Evolutionary conservation across 1,284 basidiomycete species (phyloP).

Genomic region (Sporisorium exsertum): DNA sequence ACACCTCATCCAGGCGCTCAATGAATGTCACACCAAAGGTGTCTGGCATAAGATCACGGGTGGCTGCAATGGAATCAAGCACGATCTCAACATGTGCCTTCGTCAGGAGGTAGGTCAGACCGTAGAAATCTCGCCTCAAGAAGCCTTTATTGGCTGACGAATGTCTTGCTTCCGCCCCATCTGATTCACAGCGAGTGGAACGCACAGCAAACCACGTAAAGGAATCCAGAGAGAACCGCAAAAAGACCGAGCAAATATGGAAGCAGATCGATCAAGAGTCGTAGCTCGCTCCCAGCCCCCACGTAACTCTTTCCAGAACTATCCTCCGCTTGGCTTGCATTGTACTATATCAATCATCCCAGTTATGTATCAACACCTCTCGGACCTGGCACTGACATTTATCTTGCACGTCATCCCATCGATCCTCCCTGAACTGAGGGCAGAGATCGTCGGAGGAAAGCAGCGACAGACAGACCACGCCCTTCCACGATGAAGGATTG

Average conservation of each 20-base stretch:
- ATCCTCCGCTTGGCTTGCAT: background rate
- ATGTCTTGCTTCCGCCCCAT: background rate
- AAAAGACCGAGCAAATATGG: conserved; percentile 53
- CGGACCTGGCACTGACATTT: background rate
- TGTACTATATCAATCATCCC: conserved; percentile 10
- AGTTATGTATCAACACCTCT: conserved; percentile 9
- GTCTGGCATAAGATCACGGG: conserved; percentile 53
- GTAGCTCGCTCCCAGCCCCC: background rate
- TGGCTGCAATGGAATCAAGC: conserved; percentile 57
- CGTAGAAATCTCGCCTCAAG: background rate
- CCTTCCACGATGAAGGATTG: too few species aligned
- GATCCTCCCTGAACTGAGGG: too few species aligned
- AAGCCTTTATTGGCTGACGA: background rate
- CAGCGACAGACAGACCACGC: too few species aligned
- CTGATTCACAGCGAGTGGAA: conserved; percentile 27
- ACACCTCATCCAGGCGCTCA: conserved; percentile 49
- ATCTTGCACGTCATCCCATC: too few species aligned
- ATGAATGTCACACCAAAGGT: conserved; percentile 53
- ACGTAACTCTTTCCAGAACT: background rate
- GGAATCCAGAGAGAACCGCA: conserved; percentile 37
- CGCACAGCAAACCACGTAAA: conserved; percentile 40
- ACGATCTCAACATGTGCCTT: conserved; percentile 57
- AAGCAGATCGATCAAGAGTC: conserved; percentile 51
- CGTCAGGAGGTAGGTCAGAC: conserved; percentile 48
- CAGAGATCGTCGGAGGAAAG: too few species aligned